These are phyloP conservation scores for Leccinellum luteum DNA, from an alignment of 768 basidiomycete species.

Conservation along the genomic window DNA sequence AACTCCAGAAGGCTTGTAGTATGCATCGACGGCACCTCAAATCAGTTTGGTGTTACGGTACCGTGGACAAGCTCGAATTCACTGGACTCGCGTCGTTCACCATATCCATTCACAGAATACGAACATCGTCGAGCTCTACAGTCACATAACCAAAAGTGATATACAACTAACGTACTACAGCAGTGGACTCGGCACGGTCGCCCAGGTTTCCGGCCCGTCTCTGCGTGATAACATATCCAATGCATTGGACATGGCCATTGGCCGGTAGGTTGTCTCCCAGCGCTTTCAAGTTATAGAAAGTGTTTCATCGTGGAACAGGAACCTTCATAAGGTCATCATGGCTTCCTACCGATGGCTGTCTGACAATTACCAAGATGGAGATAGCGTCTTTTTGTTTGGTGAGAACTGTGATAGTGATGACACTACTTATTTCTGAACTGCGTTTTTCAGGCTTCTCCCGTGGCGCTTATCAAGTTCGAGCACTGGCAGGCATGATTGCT, in stretches of 20 bases:
- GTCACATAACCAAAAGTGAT: conserved; percentile 33
- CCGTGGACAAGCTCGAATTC: not conserved
- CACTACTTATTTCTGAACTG: not conserved
- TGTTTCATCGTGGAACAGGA: conserved; percentile 23
- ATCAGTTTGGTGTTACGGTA: conserved; percentile 37
- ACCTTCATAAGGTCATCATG: conserved; percentile 34
- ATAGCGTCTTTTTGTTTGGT: conserved; percentile 43
- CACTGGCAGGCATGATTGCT: conserved; percentile 44
- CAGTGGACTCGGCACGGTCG: conserved; percentile 40
- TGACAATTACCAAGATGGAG: conserved; percentile 37
- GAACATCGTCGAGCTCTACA: conserved; percentile 41
- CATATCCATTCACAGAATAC: conserved; percentile 30
- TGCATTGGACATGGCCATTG: conserved; percentile 34
- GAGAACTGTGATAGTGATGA: not conserved
- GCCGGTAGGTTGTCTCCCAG: conserved; percentile 26
- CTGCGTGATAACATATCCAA: conserved; percentile 20
- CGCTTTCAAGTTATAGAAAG: not conserved
- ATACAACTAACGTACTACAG: conserved; percentile 40
- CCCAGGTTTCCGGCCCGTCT: conserved; percentile 21
- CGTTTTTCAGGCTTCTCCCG: conserved; percentile 40
- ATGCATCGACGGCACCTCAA: conserved; percentile 42
- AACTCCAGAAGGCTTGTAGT: conserved; percentile 25
- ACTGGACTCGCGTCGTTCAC: not conserved
- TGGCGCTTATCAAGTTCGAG: conserved; percentile 47
- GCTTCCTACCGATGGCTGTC: conserved; percentile 41